Conservation (phyloP, 192 early-diverging fungal species). For the Entrophospora sp. region DNA sequence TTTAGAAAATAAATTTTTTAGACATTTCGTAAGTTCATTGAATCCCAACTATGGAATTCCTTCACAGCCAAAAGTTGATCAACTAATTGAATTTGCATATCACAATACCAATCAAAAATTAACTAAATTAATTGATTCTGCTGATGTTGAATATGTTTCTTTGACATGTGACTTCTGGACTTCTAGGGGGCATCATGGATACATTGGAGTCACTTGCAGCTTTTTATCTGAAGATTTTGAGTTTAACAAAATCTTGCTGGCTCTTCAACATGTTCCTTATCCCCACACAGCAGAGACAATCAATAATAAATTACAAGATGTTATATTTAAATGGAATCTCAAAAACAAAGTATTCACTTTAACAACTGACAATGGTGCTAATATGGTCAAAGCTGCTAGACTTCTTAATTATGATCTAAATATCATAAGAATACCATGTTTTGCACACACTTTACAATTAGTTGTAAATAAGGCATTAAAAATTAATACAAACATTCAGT, state of each 20-base stretch:
- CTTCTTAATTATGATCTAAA: not conserved
- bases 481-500: not conserved
- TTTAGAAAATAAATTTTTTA: no score
- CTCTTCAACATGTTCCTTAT: not conserved
- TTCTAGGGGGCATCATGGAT: not conserved
- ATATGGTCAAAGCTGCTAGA: not conserved
- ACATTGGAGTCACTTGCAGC: not conserved
- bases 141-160: not conserved
- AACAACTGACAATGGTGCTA: not conserved
- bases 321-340: not conserved
- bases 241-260: not conserved
- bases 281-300: not conserved
- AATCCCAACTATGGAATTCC: no score
- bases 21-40: no score
- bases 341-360: not conserved
- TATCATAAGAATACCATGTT: not conserved
- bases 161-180: constrained; percentile 1
- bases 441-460: not conserved
- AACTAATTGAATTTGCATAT: no score
- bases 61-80: no score
- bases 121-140: no score
- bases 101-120: no score
- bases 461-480: not conserved
- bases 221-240: not conserved
- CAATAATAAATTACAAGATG: not conserved